Evolutionary conservation across 495 filamentous ascomycete species (phyloP).

Genomic region (Penicillium waksmanii): DNA sequence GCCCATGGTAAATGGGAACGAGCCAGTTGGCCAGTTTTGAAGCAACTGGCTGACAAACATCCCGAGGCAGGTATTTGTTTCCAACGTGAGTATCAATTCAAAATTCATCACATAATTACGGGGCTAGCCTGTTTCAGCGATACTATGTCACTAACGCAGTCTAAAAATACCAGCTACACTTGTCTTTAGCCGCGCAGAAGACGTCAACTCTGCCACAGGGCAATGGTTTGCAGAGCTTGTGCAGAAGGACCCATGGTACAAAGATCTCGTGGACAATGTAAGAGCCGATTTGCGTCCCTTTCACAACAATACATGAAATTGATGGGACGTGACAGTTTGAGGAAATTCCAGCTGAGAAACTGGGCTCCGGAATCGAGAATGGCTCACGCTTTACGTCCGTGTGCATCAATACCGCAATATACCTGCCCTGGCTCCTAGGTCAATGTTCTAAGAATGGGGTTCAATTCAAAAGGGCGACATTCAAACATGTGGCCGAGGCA

Average conservation of each 20-base stretch:
- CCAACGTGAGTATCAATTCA: conserved; percentile 26
- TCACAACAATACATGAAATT: background rate
- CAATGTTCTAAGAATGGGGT: conserved; percentile 77
- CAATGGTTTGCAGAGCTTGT: conserved; percentile 68
- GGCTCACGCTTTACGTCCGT: conserved; percentile 78
- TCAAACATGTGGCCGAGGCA: conserved; percentile 77
- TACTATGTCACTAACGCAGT: no score
- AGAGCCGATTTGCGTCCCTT: background rate
- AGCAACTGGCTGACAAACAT: conserved; percentile 65
- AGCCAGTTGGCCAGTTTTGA: conserved; percentile 68
- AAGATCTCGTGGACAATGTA: conserved; percentile 72
- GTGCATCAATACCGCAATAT: conserved; percentile 88
- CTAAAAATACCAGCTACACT: conserved; percentile 43
- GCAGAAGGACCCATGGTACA: conserved; percentile 79
- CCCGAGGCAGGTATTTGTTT: conserved; percentile 92
- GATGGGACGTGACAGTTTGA: conserved; percentile 49
- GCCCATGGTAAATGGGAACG: conserved; percentile 63
- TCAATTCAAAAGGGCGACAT: conserved; percentile 57
- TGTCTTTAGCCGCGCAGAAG: conserved; percentile 68
- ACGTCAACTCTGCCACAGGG: conserved; percentile 51
- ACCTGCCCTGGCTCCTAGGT: conserved; percentile 79
- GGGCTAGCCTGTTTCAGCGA: no score
- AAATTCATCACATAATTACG: no score
- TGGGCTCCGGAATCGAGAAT: conserved; percentile 65
- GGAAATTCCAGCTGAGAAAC: conserved; percentile 53